These are phyloP conservation scores for Hygrophorus pudorinus DNA, from an alignment of 768 basidiomycete genomes.

Conservation along the genomic window DNA sequence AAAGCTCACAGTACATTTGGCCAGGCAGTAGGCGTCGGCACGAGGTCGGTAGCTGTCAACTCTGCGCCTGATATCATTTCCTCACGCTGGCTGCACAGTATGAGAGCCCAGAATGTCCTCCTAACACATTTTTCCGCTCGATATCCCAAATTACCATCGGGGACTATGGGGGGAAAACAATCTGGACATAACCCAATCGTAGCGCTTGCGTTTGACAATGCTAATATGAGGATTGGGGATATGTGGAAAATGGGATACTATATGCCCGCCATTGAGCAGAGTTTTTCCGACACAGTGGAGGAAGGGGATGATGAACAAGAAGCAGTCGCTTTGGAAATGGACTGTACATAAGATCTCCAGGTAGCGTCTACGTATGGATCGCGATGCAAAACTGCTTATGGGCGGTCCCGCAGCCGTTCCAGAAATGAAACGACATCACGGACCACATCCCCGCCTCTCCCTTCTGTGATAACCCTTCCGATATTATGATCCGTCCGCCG, in stretches of 20 bases:
- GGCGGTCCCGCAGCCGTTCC: constrained; percentile 27
- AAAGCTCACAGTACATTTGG: constrained; percentile 90
- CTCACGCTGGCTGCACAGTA: constrained; percentile 34
- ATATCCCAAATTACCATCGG: constrained; percentile 78
- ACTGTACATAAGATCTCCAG: background rate
- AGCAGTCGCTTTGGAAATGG: no score
- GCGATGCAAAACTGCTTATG: background rate
- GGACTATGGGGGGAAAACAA: constrained; percentile 19
- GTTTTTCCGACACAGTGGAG: constrained; percentile 42
- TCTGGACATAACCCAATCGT: constrained; percentile 33
- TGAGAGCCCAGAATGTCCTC: constrained; percentile 78
- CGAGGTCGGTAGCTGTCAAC: constrained; percentile 51
- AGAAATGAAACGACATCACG: constrained; percentile 45
- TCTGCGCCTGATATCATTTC: no score
- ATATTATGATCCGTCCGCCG: background rate
- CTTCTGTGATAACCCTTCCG: constrained; percentile 12
- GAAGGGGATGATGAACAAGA: constrained; percentile 39
- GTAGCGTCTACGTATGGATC: background rate
- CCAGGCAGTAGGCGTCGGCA: constrained; percentile 75
- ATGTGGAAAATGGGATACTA: constrained; percentile 86
- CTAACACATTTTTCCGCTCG: constrained; percentile 94
- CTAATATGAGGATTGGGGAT: constrained; percentile 58
- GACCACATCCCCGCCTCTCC: constrained; percentile 31
- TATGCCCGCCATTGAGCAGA: constrained; percentile 57
- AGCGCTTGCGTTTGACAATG: constrained; percentile 76